Evolutionary conservation across 208 protist genomes (phyloP), one percentile per base, ranked within the genome.

Genomic region (Kentomonas sorsogonicus): DNA sequence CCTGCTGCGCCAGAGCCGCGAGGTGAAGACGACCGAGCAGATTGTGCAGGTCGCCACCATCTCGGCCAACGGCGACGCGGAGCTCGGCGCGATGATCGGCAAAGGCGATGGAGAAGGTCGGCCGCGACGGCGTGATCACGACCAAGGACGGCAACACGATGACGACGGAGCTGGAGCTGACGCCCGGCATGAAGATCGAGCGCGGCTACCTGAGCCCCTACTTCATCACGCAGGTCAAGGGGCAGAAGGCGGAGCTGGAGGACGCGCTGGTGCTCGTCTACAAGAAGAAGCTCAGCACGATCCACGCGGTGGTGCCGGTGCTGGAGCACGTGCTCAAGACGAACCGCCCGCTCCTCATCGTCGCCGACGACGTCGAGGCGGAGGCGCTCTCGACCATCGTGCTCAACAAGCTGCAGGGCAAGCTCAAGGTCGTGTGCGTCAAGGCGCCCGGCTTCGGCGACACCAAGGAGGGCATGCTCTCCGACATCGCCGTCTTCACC

Each of bases 361-460:
- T 99, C 58, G 97, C 98, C 55, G 98, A 99, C 66, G 96, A 99
- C 69, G 83, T 99, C 61, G 98, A 99, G 60, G 84, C 86, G 53
- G 98, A 99, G 74, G 98, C 97, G 6, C 87, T 95, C 62, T 84
- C 85, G 51, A 92, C 86, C 43, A 65, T 95, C 30, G 83, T 93
- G 56, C 77, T 90, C 69, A 95, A 95, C 76, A 86, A 89, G 68
- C 65, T 91, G 23, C 74, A 91, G 61, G 83, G 85, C 56, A 84
- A 88, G 74, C 75, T 93, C 51, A 92, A 93, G 72, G 82, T 95
- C 39, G 66, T 63, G 56, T 92, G 94, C 51, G 84, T 98, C 48
- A 99, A 99, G 89, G 98, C 98, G 3, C 98, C 98, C 53, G 98
- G 98, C 60, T 99, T 99, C 68, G 98, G 98, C 48, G 98, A 99